Evolutionary conservation across 2,329 filamentous ascomycete genomes (phyloP).

Genomic region (Talaromyces sp.): DNA sequence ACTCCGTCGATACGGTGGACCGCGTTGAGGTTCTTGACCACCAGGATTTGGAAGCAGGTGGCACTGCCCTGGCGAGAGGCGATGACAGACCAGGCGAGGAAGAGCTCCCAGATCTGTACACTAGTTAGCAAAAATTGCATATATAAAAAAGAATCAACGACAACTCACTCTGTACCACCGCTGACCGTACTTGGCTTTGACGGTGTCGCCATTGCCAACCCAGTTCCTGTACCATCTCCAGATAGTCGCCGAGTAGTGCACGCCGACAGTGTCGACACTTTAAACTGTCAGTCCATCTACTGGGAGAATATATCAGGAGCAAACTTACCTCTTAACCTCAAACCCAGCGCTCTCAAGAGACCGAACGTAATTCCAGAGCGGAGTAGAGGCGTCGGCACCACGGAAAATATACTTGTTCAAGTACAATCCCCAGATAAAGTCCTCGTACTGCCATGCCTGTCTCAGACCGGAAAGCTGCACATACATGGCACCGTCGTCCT

Average conservation of each 20-base stretch:
- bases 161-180: conserved; percentile 84
- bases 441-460: conserved; percentile 95
- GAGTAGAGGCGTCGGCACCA: conserved; percentile 90
- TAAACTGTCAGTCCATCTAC: not conserved
- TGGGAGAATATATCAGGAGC: not conserved
- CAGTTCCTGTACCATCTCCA: conserved; percentile 99
- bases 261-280: conserved; percentile 78
- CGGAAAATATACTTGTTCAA: conserved; percentile 99
- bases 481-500: conserved; percentile 94
- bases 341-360: conserved; percentile 80
- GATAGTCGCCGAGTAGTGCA: conserved; percentile 92
- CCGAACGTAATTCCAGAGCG: conserved; percentile 79
- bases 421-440: conserved; percentile 95
- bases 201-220: conserved; percentile 88
- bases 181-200: conserved; percentile 88
- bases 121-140: not conserved
- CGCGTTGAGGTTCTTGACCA: conserved; percentile 87
- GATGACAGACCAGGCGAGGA: conserved; percentile 81
- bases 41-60: conserved; percentile 79
- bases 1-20: conserved; percentile 76
- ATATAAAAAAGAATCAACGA: conserved; percentile 1
- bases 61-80: conserved; percentile 76
- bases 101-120: conserved; percentile 80
- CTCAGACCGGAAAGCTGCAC: conserved; percentile 90
- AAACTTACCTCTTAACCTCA: conserved; percentile 66